These are phyloP conservation scores for Citrus trifoliata DNA, from an alignment of 345 rosid genomes.

Conservation along the genomic window DNA sequence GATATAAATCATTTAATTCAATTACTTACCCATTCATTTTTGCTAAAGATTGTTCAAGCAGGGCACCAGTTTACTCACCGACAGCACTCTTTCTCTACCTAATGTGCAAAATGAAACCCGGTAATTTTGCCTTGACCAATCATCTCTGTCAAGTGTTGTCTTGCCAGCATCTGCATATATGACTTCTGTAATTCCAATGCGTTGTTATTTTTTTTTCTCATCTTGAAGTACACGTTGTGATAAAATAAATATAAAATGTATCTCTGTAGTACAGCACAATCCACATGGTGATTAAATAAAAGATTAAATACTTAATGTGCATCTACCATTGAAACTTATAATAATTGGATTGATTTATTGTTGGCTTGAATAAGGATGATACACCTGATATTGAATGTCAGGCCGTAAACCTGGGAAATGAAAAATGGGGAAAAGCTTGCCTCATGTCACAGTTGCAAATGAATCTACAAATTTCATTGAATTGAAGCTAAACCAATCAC, in stretches of 20 bases:
- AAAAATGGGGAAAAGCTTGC: background rate
- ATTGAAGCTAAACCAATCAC: background rate
- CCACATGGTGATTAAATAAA: background rate
- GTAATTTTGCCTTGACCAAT: background rate
- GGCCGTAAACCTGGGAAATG: too few species aligned
- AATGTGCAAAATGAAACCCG: background rate
- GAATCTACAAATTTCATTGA: conserved; percentile 3
- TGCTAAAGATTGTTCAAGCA: background rate
- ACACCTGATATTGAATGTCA: too few species aligned
- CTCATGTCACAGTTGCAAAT: background rate
- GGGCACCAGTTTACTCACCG: background rate
- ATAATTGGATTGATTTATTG: background rate
- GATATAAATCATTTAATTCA: too few species aligned
- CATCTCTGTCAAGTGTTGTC: too few species aligned
- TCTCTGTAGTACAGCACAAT: background rate
- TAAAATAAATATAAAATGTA: background rate
- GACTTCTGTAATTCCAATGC: background rate
- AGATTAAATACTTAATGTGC: background rate
- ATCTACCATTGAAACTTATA: background rate
- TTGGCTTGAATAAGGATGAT: background rate
- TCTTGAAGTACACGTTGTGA: background rate
- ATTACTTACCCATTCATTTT: background rate
- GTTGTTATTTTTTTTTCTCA: background rate
- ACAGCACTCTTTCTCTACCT: background rate
- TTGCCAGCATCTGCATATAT: background rate